These are phyloP conservation scores for Porcisia deanei DNA, from an alignment of 208 protist genomes.

Conservation along the genomic window DNA sequence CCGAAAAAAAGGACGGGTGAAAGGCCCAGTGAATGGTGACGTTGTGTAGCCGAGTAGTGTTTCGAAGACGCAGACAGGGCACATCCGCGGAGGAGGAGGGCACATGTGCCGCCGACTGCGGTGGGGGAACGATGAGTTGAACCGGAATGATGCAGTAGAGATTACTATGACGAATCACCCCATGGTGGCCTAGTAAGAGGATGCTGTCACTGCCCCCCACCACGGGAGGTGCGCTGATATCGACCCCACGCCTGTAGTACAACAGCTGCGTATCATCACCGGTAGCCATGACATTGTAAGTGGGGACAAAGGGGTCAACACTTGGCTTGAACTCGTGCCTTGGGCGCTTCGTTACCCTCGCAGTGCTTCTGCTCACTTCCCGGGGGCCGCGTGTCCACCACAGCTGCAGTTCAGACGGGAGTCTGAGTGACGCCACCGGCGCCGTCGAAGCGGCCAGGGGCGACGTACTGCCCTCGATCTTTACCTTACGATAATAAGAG, in stretches of 20 bases:
- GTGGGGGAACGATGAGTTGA: background rate
- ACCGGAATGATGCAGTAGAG: constrained; percentile 26
- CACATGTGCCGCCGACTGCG: constrained; percentile 4
- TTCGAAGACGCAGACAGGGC: constrained; percentile 20
- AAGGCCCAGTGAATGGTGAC: constrained; percentile 18
- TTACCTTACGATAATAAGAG: constrained; percentile 21
- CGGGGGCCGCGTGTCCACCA: background rate
- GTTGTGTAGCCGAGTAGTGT: constrained; percentile 13
- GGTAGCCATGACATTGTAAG: constrained; percentile 14
- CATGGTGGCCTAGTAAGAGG: constrained; percentile 9
- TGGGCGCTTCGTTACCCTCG: background rate
- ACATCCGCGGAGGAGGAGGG: constrained; percentile 11
- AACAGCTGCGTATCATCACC: constrained; percentile 23
- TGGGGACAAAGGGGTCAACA: background rate
- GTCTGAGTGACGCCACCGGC: background rate
- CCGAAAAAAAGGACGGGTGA: background rate
- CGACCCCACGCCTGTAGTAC: constrained; percentile 10
- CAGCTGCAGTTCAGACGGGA: background rate
- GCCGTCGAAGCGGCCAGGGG: background rate
- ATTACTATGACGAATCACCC: constrained; percentile 20
- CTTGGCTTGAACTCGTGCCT: background rate
- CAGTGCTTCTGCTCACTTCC: background rate
- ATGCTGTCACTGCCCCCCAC: constrained; percentile 12
- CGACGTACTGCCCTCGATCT: constrained; percentile 15
- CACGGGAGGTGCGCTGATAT: background rate